Evolutionary conservation across 345 rosid genomes (phyloP).

Genomic region (Diplotaxis tenuifolia): DNA sequence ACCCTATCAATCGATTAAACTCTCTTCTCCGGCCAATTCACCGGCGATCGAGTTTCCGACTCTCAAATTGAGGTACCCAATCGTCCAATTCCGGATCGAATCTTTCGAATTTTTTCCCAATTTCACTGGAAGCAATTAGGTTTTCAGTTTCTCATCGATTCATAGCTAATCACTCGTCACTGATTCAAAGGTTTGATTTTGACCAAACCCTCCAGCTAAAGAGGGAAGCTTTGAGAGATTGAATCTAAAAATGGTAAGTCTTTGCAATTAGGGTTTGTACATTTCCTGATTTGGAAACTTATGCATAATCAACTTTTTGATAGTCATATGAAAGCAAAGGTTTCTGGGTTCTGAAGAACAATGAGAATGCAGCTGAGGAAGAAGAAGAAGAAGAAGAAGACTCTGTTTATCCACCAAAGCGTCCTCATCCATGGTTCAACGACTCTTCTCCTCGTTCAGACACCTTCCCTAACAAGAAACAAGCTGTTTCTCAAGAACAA

Average conservation of each 20-base stretch:
- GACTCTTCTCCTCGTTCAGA: constrained; percentile 59
- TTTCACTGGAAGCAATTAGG: constrained; percentile 8
- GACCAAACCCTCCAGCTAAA: background rate
- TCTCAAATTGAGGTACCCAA: constrained; percentile 29
- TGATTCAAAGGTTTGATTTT: constrained; percentile 8
- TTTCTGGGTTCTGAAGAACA: constrained; percentile 58
- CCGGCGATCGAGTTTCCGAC: constrained; percentile 37
- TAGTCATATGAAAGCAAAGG: constrained; percentile 63
- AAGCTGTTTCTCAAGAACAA: constrained; percentile 52
- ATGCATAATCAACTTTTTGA: background rate
- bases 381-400: constrained; percentile 67
- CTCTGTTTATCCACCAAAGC: constrained; percentile 56
- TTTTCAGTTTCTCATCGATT: background rate
- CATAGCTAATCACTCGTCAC: background rate
- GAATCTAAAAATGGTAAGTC: constrained; percentile 19
- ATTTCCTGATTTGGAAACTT: background rate
- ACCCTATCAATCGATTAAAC: constrained; percentile 11
- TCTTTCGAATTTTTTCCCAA: background rate
- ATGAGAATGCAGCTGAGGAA: constrained; percentile 47
- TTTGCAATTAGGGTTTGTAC: constrained; percentile 31
- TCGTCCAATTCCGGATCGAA: background rate
- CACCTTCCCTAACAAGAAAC: constrained; percentile 75
- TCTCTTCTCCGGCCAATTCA: constrained; percentile 27
- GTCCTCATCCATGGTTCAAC: constrained; percentile 72
- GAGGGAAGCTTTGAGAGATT: background rate